Conservation (phyloP, 306 rosid genomes). For the Trifolium pratense region DNA sequence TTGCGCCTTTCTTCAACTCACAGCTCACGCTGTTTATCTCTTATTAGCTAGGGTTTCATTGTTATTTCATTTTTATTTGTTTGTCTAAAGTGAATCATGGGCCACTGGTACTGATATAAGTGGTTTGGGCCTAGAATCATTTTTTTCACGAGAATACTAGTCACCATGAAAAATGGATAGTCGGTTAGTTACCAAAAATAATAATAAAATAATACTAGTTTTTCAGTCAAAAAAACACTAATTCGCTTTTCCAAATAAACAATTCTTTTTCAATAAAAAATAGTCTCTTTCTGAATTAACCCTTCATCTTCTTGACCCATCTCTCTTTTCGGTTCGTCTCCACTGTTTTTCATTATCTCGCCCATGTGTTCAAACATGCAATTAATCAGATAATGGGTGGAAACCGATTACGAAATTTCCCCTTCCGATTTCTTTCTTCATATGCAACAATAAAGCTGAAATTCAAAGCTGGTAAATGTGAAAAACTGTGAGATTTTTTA, state of each 20-base stretch:
- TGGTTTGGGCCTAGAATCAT: conserved; percentile 10
- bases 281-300: neutral
- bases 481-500: neutral
- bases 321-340: neutral
- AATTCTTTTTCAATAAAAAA: neutral
- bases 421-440: conserved; percentile 6
- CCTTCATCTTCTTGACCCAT: neutral
- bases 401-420: neutral
- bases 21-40: neutral
- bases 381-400: neutral
- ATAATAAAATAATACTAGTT: neutral
- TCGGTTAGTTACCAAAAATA: neutral
- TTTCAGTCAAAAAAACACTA: neutral
- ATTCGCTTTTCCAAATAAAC: neutral
- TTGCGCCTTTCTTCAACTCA: neutral
- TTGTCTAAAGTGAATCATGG: neutral
- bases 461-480: neutral
- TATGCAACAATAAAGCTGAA: neutral
- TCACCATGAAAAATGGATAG: neutral
- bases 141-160: neutral
- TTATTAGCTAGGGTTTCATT: conserved; percentile 6
- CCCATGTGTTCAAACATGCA: neutral
- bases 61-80: conserved; percentile 2
- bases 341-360: neutral
- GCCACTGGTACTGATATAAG: neutral